phyloP scores from a whole-genome alignment of 805 yeast genomes.

The Saccharomycopsis sp. region DNA sequence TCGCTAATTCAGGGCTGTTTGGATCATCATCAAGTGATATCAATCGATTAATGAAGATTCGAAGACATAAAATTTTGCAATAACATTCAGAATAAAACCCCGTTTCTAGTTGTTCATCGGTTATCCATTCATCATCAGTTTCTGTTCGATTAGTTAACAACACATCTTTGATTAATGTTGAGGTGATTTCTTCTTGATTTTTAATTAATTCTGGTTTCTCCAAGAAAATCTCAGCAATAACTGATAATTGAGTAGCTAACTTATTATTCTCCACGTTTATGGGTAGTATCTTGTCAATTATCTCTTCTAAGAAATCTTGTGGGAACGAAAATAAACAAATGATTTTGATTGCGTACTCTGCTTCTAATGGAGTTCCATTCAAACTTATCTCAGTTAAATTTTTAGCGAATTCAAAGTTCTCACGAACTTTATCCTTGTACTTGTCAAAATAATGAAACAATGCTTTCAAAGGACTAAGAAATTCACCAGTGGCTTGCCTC shows the following conservation, averaged over 20 bases:
- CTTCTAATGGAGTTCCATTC: slow-evolving; percentile 51
- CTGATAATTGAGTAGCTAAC: slow-evolving; percentile 50
- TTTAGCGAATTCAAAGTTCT: neutral
- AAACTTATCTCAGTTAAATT: neutral
- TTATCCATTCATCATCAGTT: slow-evolving; percentile 37
- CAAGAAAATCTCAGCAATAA: slow-evolving; percentile 52
- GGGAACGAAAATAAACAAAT: slow-evolving; percentile 39
- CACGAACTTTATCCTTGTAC: slow-evolving; percentile 23
- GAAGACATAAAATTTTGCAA: slow-evolving; percentile 47
- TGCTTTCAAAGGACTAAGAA: slow-evolving; percentile 44
- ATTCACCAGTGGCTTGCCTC: slow-evolving; percentile 22
- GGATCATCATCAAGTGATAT: slow-evolving; percentile 28
- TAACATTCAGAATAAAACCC: slow-evolving; percentile 30
- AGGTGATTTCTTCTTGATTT: slow-evolving; percentile 49
- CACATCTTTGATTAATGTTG: slow-evolving; percentile 53
- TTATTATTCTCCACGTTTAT: slow-evolving; percentile 32
- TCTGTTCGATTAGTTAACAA: slow-evolving; percentile 44
- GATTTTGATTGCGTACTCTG: slow-evolving; percentile 57
- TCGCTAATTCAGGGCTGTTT: slow-evolving; percentile 33
- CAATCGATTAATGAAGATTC: slow-evolving; percentile 54
- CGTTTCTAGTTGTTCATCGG: slow-evolving; percentile 35
- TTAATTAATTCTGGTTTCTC: slow-evolving; percentile 44
- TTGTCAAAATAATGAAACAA: slow-evolving; percentile 50
- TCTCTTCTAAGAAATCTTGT: slow-evolving; percentile 33
- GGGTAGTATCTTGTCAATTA: slow-evolving; percentile 44